Conservation (phyloP, 768 basidiomycete species). For the Cyclocybe cylindracea region DNA sequence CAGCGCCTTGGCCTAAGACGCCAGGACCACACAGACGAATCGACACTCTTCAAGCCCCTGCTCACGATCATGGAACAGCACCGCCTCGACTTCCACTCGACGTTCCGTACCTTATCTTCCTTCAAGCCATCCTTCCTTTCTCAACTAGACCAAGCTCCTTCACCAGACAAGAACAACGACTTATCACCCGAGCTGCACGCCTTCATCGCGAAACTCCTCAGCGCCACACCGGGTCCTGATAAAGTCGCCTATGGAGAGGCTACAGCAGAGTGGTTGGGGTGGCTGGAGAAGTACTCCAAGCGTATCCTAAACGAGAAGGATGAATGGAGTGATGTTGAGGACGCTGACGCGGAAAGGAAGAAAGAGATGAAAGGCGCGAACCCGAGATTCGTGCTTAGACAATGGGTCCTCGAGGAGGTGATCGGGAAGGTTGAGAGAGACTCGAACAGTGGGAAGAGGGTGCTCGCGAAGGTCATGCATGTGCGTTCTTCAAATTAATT, state of each 20-base stretch:
- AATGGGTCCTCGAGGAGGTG: conserved; percentile 95
- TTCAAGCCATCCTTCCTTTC: conserved; percentile 50
- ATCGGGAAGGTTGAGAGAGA: conserved; percentile 77
- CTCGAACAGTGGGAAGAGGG: conserved; percentile 56
- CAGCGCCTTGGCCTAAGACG: conserved; percentile 78
- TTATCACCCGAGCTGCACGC: conserved; percentile 29
- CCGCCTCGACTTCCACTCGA: conserved; percentile 84
- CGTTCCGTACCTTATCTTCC: conserved; percentile 70
- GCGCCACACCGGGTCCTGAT: conserved; percentile 46
- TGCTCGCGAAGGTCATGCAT: conserved; percentile 81
- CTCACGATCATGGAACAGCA: conserved; percentile 74
- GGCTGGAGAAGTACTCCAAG: conserved; percentile 64
- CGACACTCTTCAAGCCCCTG: conserved; percentile 60
- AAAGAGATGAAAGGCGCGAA: conserved; percentile 62
- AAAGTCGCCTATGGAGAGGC: conserved; percentile 45
- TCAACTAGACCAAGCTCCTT: not conserved
- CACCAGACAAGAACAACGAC: not conserved
- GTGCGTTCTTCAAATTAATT: conserved; percentile 41
- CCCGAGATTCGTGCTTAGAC: conserved; percentile 89
- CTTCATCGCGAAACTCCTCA: conserved; percentile 48
- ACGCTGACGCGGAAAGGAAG: conserved; percentile 48
- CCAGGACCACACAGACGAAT: conserved; percentile 59
- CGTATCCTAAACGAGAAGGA: conserved; percentile 56
- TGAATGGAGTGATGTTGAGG: conserved; percentile 43
- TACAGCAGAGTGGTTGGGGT: conserved; percentile 53